phyloP scores from a whole-genome alignment of 2,329 filamentous ascomycete genomes.

The Myriangium duriaei region DNA sequence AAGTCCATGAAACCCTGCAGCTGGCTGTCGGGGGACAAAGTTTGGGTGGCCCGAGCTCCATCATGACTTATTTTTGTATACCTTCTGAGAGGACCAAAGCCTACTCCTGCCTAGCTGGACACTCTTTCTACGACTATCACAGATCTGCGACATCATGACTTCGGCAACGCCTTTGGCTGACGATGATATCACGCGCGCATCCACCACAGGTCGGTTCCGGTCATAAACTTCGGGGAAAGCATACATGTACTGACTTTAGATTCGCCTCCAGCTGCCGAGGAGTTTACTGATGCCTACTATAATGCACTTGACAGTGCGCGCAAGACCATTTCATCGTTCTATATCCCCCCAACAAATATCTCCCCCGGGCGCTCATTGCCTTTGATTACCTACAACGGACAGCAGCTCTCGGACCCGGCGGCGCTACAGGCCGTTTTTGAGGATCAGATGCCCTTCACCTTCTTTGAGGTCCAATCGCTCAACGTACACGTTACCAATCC shows the following conservation, averaged over 20 bases:
- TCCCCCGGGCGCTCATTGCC: conserved; percentile 42
- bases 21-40: no score
- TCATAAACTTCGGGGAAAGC: neutral
- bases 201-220: conserved; percentile 10
- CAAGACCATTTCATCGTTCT: conserved; percentile 52
- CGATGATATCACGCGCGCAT: conserved; percentile 11
- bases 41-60: conserved; percentile 7
- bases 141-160: neutral
- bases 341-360: conserved; percentile 47
- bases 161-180: conserved; percentile 4
- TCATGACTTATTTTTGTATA: conserved; percentile 4
- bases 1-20: no score
- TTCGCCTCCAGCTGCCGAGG: conserved; percentile 43
- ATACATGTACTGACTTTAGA: neutral
- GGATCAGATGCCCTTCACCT: conserved; percentile 48
- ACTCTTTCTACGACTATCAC: neutral
- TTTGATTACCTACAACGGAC: conserved; percentile 72
- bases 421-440: conserved; percentile 59
- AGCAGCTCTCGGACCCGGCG: conserved; percentile 46
- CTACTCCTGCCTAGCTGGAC: no score
- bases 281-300: conserved; percentile 66
- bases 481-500: conserved; percentile 70
- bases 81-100: no score
- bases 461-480: conserved; percentile 62
- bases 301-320: conserved; percentile 51